A percentile compares a stretch with the other conserved stretches of the same genome.
Conservation (phyloP, 345 rosid species). For the Rhizophora apiculata region DNA sequence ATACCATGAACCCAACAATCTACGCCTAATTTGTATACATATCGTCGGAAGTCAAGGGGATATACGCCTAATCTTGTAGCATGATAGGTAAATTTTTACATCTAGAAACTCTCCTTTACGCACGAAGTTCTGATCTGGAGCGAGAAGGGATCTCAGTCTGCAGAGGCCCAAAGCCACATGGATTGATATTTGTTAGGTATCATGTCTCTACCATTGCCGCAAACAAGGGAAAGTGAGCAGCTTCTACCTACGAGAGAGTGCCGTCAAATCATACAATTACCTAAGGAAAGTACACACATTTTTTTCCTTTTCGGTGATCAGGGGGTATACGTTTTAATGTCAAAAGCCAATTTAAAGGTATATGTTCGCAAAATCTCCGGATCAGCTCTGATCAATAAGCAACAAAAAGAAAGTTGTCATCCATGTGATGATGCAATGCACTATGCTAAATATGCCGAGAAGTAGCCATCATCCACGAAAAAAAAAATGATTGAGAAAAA, state of each 20-base stretch:
- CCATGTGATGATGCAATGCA: no score
- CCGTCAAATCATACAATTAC: not conserved
- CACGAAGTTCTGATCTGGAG: no score
- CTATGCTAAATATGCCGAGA: no score
- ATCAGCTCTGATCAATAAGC: not conserved
- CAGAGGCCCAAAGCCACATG: not conserved
- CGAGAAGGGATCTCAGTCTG: not conserved
- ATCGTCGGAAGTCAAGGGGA: no score
- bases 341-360: not conserved
- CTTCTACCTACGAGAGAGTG: not conserved
- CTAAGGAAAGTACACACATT: not conserved
- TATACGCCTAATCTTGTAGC: no score
- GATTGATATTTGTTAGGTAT: not conserved
- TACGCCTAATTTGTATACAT: no score
- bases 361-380: not conserved
- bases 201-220: not conserved
- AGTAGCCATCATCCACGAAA: not conserved
- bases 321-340: not conserved
- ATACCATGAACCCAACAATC: no score
- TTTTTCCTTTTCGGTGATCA: not conserved
- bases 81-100: no score
- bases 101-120: no score
- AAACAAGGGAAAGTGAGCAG: conserved; percentile 1
- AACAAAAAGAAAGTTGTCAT: not conserved
- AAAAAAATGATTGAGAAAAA: no score